Conservation (phyloP, 208 protist species). For the Crithidia thermophila region DNA sequence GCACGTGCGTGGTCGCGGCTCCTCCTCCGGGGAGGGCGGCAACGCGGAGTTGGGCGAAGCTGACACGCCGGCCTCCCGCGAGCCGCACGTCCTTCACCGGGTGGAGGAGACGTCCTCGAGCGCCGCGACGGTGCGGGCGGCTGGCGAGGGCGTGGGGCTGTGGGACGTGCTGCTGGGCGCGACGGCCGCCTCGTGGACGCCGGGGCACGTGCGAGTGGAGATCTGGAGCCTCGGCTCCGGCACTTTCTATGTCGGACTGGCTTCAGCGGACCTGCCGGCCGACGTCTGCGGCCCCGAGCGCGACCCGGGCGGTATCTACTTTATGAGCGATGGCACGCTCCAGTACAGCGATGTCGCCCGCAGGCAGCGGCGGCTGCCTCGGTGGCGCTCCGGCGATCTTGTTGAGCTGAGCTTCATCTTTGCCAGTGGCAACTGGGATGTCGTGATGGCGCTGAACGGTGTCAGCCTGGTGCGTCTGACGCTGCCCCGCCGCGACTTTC, state of each 20-base stretch:
- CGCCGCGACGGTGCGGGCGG: slow-evolving; percentile 3
- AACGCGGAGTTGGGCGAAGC: slow-evolving; percentile 9
- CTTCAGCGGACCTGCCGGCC: slow-evolving; percentile 25
- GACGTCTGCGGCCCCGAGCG: slow-evolving; percentile 17
- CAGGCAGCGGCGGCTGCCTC: slow-evolving; percentile 32
- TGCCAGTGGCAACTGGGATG: slow-evolving; percentile 36
- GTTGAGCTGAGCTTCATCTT: slow-evolving; percentile 53
- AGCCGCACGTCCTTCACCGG: slow-evolving; percentile 25
- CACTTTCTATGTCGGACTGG: slow-evolving; percentile 41
- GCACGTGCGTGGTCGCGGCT: slow-evolving; percentile 20
- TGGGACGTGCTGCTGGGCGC: slow-evolving; percentile 28
- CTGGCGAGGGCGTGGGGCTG: slow-evolving; percentile 10
- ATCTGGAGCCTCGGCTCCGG: slow-evolving; percentile 23
- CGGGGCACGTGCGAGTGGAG: slow-evolving; percentile 35
- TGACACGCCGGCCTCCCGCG: slow-evolving; percentile 22
- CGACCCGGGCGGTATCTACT: slow-evolving; percentile 40
- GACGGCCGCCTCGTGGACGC: slow-evolving; percentile 29
- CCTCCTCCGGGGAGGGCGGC: slow-evolving; percentile 1
- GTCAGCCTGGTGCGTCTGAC: slow-evolving; percentile 46
- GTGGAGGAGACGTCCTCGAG: slow-evolving; percentile 19
- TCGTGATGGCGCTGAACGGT: slow-evolving; percentile 54
- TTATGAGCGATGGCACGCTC: slow-evolving; percentile 37
- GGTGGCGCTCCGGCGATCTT: slow-evolving; percentile 47
- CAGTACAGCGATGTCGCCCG: slow-evolving; percentile 28
- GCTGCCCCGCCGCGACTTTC: slow-evolving; percentile 33